A percentile compares a stretch with the other conserved stretches of the same genome.
These are phyloP conservation scores for Dothistroma pini DNA, from an alignment of 2,329 filamentous ascomycete genomes.

Conservation along the genomic window DNA sequence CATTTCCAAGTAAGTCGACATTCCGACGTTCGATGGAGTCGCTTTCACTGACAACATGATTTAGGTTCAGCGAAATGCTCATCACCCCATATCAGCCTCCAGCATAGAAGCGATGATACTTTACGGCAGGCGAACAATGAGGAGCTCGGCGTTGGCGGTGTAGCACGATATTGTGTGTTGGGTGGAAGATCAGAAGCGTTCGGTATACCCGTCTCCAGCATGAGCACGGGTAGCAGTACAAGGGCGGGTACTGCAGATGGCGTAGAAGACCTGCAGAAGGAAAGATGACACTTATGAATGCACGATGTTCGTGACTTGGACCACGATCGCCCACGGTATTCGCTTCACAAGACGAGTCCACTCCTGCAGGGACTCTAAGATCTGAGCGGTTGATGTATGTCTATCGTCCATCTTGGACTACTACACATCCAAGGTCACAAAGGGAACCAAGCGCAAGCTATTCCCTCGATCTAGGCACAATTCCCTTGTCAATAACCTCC, in stretches of 20 bases:
- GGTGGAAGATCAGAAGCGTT: neutral
- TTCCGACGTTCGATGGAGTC: neutral
- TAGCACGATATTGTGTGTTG: neutral
- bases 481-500: constrained; percentile 26
- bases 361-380: too few species aligned
- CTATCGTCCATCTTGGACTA: neutral
- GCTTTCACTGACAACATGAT: constrained; percentile 26
- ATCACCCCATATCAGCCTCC: constrained; percentile 72
- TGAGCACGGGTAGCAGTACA: neutral
- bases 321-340: neutral
- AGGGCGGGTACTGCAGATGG: neutral
- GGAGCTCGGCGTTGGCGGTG: constrained; percentile 1
- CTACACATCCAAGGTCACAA: neutral
- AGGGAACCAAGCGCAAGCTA: neutral
- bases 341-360: neutral
- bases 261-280: neutral
- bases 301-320: neutral
- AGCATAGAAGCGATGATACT: constrained; percentile 13
- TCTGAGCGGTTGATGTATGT: too few species aligned
- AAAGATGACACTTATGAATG: neutral
- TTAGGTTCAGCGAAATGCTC: constrained; percentile 74
- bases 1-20: constrained; percentile 61
- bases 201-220: constrained; percentile 1
- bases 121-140: neutral
- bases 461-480: neutral